Evolutionary conservation across 108 stramenopile genomes (phyloP), one percentile per base, ranked within the genome.

Genomic region (Skeletonema marinoi): DNA sequence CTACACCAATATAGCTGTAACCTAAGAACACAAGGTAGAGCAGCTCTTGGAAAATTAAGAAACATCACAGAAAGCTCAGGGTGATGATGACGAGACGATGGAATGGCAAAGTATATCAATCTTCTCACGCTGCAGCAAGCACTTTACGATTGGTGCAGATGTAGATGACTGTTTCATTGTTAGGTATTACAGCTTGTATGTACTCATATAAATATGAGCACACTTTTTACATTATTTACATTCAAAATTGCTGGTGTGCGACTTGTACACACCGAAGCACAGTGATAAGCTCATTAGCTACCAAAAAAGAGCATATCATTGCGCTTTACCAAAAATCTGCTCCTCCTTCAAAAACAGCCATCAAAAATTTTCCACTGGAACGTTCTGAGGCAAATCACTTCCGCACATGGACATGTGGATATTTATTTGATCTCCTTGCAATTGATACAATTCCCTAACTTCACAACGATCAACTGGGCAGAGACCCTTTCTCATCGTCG

Each of bases 381-480:
- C 44, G 5, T 46, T 46, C 3, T 16, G 16, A 25, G 54, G 19
- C 19, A 25, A 8, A 56, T 56, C 54, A 21, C 21, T 56, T 21
- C 25, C 54, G n/a, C 54, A 56, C 64, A 65, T 48, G 51, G 63
- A 51, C 38, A 71, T 39, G 11, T 70, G 62, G 58, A 42, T 41
- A n/a, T 19, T 66, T n/a, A 36, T 16, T 32, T 62, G 50, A 5
- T 51, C 60, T 68, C 59, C 71, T 36, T 73, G 58, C 17, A 79
- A 39, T 35, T 66, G 71, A 62, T 79, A 79, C 50, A 79, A 51
- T n/a, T 71, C 71, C 32, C 14, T 42, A 10, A 81, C 63, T 21
- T 70, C 75, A 66, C 80, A 81, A 32, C 80, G 68, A 81, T 70
- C 80, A 16, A 81, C 74, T 32, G 80, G 80, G 39, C 80, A 81